Percentiles rank a stretch among this genome's conserved stretches.
phyloP scores from a whole-genome alignment of 192 early-diverging fungal genomes.

The Coemansia umbellata region DNA sequence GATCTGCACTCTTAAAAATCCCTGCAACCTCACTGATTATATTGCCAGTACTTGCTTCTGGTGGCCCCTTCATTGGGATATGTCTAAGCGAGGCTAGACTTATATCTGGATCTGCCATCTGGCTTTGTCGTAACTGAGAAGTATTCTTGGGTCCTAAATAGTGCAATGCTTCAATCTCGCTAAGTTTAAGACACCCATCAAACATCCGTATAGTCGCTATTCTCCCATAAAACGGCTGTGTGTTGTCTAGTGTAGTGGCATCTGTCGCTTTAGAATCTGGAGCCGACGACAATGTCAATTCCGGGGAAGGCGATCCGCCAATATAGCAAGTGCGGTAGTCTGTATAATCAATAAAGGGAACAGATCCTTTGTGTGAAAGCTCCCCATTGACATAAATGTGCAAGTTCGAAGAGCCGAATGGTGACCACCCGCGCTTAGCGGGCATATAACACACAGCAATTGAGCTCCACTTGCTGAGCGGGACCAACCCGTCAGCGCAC shows the following conservation, averaged over 20 bases:
- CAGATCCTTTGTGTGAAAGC: slow-evolving; percentile 18
- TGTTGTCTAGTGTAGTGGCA: background rate
- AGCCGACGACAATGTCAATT: background rate
- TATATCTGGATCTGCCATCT: slow-evolving; percentile 10
- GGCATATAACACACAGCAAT: slow-evolving; percentile 25
- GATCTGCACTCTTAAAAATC: slow-evolving; percentile 14
- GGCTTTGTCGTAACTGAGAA: slow-evolving; percentile 21
- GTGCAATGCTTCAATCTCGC: slow-evolving; percentile 29
- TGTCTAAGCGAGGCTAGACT: background rate
- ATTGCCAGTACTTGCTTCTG: background rate
- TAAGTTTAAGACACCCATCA: slow-evolving; percentile 16
- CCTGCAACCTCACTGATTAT: slow-evolving; percentile 3
- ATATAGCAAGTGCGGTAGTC: slow-evolving; percentile 19
- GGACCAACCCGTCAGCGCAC: slow-evolving; percentile 18
- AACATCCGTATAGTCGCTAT: slow-evolving; percentile 35
- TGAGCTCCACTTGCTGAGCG: slow-evolving; percentile 19
- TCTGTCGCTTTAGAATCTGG: background rate
- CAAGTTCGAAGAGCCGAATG: slow-evolving; percentile 36
- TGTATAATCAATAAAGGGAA: slow-evolving; percentile 28
- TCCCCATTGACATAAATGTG: slow-evolving; percentile 24
- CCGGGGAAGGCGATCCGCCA: slow-evolving; percentile 24
- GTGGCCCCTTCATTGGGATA: too few species aligned
- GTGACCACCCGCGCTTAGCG: slow-evolving; percentile 41
- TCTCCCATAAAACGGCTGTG: slow-evolving; percentile 9
- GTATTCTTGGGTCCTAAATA: slow-evolving; percentile 21